Evolutionary conservation across 108 stramenopile genomes (phyloP).

Genomic region (Cyclotella cryptica): DNA sequence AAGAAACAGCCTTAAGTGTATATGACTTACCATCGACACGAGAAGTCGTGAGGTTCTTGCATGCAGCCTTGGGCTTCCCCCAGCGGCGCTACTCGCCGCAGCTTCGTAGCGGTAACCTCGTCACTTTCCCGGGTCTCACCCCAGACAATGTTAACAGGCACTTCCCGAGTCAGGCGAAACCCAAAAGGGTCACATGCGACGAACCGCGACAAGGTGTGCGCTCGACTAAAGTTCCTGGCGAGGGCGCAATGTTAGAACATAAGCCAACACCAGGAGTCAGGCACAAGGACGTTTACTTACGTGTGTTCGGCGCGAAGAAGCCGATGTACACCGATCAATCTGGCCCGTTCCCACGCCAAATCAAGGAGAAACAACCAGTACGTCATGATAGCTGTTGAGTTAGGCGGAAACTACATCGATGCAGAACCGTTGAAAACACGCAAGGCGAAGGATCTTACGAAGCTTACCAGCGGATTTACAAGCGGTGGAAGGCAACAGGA

Average conservation of each 20-base stretch:
- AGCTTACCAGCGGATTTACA: conserved; percentile 20
- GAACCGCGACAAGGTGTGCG: conserved; percentile 24
- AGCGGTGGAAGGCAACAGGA: conserved; percentile 16
- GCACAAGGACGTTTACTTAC: conserved; percentile 13
- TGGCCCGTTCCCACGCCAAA: background rate
- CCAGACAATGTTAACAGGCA: conserved; percentile 1
- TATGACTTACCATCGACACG: conserved; percentile 7
- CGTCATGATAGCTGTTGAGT: background rate
- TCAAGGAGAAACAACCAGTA: conserved; percentile 10
- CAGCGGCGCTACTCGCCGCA: conserved; percentile 26
- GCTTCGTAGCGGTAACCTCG: conserved; percentile 26
- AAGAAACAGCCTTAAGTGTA: conserved; percentile 4
- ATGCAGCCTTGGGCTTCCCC: conserved; percentile 46
- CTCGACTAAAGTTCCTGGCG: conserved; percentile 33
- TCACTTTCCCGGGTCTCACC: conserved; percentile 30
- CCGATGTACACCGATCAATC: conserved; percentile 20
- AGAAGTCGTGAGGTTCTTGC: conserved; percentile 35
- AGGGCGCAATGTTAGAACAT: background rate
- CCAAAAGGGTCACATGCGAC: conserved; percentile 51
- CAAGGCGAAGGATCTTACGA: conserved; percentile 15
- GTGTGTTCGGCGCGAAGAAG: conserved; percentile 10
- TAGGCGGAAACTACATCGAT: conserved; percentile 19
- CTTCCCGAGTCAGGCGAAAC: conserved; percentile 7
- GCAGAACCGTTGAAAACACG: conserved; percentile 18
- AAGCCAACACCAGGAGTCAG: background rate